Percentiles rank a stretch among this genome's conserved stretches.
Conservation (phyloP, 495 filamentous ascomycete genomes). For the Penicillium dipodomyicola region DNA sequence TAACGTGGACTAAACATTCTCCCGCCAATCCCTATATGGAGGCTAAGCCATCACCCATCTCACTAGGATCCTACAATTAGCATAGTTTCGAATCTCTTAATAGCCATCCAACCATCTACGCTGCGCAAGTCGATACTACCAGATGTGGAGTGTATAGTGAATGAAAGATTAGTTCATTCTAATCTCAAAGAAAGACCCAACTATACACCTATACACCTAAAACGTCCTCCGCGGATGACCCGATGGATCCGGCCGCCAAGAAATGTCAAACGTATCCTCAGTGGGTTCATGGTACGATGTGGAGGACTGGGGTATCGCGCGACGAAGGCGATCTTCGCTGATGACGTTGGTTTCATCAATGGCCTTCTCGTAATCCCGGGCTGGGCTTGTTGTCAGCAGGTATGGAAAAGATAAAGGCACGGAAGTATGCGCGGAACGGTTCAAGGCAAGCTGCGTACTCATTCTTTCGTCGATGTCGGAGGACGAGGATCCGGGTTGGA, state of each 20-base stretch:
- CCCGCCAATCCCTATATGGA: background rate
- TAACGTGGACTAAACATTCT: background rate
- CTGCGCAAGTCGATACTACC: background rate
- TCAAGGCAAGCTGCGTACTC: background rate
- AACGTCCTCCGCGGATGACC: constrained; percentile 6
- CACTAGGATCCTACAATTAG: background rate
- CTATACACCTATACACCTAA: background rate
- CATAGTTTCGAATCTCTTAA: background rate
- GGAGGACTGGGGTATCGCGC: constrained; percentile 4
- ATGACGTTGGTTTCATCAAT: constrained; percentile 13
- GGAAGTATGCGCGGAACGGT: background rate
- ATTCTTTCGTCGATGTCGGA: constrained; percentile 8
- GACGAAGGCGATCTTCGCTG: constrained; percentile 5
- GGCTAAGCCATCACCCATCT: background rate
- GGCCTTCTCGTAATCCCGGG: constrained; percentile 13
- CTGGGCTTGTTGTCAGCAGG: background rate
- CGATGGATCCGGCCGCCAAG: constrained; percentile 11
- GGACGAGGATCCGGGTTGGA: background rate
- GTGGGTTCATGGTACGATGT: constrained; percentile 8
- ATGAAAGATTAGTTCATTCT: background rate
- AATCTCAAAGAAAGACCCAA: background rate
- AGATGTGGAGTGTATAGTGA: too few relatives aligned
- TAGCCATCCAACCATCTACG: background rate
- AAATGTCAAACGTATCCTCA: constrained; percentile 12
- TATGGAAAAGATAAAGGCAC: background rate